Evolutionary conservation across 345 rosid genomes (phyloP).

Genomic region (Raphanus raphanistrum): DNA sequence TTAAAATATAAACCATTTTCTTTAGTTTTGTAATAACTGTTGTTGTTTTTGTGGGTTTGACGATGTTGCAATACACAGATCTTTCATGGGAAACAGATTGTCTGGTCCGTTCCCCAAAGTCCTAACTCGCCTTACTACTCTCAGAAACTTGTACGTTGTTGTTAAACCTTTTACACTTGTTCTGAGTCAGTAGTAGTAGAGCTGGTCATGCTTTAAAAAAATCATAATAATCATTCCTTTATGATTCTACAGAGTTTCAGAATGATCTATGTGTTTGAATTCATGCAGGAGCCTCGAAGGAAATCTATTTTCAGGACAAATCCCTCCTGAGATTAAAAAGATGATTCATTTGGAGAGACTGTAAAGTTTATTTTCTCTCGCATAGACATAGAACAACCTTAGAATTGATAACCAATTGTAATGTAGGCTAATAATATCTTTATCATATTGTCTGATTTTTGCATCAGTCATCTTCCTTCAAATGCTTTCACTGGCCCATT

Average conservation of each 20-base stretch:
- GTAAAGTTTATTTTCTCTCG: conserved; percentile 41
- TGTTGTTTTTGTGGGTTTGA: conserved; percentile 9
- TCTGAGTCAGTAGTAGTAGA: neutral
- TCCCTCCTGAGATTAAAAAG: conserved; percentile 69
- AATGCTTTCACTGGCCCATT: conserved; percentile 71
- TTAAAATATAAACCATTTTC: neutral
- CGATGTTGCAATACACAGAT: conserved; percentile 44
- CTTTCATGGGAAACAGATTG: conserved; percentile 81
- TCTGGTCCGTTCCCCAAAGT: conserved; percentile 83
- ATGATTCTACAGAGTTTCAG: neutral
- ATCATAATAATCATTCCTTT: neutral
- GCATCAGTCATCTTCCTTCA: conserved; percentile 59
- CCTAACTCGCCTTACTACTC: conserved; percentile 59
- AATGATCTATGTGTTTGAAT: neutral
- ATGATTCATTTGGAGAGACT: conserved; percentile 60
- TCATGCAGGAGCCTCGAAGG: conserved; percentile 81
- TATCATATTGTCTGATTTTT: conserved; percentile 22
- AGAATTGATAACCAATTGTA: neutral
- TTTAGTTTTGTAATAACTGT: neutral
- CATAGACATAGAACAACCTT: neutral
- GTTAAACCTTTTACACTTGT: conserved; percentile 12
- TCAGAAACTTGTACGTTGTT: conserved; percentile 73
- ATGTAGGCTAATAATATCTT: neutral
- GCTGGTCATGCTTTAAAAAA: neutral
- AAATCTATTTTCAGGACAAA: conserved; percentile 64